A percentile compares a stretch with the other conserved stretches of the same genome.
phyloP scores from a whole-genome alignment of 306 rosid genomes.

The Glycine tomentella region DNA sequence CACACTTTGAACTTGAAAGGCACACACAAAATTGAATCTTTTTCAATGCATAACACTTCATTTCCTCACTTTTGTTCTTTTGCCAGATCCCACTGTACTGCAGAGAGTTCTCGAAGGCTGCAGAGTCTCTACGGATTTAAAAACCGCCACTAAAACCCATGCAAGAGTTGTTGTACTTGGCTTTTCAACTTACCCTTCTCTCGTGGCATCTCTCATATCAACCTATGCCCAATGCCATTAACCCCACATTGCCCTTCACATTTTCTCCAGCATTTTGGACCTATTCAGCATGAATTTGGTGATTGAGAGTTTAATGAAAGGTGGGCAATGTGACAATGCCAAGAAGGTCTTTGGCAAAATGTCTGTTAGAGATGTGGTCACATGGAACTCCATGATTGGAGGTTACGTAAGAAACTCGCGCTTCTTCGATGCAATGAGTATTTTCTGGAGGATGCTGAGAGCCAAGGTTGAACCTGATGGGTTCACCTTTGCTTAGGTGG shows the following conservation, averaged over 20 bases:
- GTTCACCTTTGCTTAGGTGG: conserved; percentile 70
- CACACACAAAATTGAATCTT: not conserved
- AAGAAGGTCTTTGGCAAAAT: conserved; percentile 61
- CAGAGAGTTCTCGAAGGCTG: conserved; percentile 57
- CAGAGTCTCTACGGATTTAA: conserved; percentile 49
- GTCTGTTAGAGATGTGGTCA: conserved; percentile 58
- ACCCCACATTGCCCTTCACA: conserved; percentile 43
- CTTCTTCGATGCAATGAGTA: conserved; percentile 52
- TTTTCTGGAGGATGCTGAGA: conserved; percentile 56
- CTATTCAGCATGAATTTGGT: conserved; percentile 55
- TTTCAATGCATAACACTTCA: not conserved
- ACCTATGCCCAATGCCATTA: conserved; percentile 51
- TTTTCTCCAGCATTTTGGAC: conserved; percentile 36
- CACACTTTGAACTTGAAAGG: not conserved
- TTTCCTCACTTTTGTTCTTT: not conserved
- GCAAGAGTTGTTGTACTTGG: conserved; percentile 60
- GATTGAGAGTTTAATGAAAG: conserved; percentile 52
- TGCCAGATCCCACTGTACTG: conserved; percentile 53
- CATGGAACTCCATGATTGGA: conserved; percentile 75
- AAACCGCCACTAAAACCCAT: conserved; percentile 58
- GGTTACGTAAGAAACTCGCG: conserved; percentile 65
- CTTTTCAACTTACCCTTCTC: conserved; percentile 65
- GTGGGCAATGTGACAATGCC: conserved; percentile 62
- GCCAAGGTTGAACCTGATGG: conserved; percentile 68
- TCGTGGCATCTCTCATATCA: conserved; percentile 60